These are phyloP conservation scores for Chenopodium berlandieri DNA, from an alignment of 148 eudicot species.

Conservation along the genomic window DNA sequence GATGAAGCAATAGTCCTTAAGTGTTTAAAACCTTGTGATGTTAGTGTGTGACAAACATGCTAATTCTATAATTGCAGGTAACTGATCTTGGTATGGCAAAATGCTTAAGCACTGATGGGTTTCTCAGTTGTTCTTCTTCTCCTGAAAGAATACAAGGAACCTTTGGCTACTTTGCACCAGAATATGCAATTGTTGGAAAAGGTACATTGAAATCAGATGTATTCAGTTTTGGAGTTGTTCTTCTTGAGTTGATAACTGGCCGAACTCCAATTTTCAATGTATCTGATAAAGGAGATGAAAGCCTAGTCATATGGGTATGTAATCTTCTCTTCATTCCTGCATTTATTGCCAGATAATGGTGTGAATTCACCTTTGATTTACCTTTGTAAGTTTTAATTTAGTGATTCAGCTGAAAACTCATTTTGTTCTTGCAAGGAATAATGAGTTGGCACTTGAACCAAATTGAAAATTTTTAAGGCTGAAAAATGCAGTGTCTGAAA, in stretches of 20 bases:
- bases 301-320: constrained; percentile 93
- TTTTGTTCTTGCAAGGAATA: not conserved
- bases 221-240: constrained; percentile 98
- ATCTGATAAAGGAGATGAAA: constrained; percentile 60
- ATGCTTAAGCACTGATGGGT: constrained; percentile 60
- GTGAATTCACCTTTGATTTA: not conserved
- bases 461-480: not conserved
- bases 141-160: constrained; percentile 96
- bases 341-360: not conserved
- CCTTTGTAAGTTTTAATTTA: not conserved
- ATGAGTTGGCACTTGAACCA: not conserved
- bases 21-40: not conserved
- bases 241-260: constrained; percentile 85
- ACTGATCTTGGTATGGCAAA: constrained; percentile 99
- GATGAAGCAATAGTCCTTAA: not conserved
- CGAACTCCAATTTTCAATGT: constrained; percentile 71
- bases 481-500: not conserved
- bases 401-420: not conserved
- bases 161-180: constrained; percentile 98
- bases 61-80: constrained; percentile 48
- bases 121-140: constrained; percentile 69
- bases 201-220: constrained; percentile 90
- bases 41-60: not conserved
- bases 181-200: constrained; percentile 83
- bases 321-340: not conserved